A percentile compares a stretch with the other conserved stretches of the same genome.
These are phyloP conservation scores for Cryptosporidium muris DNA, from an alignment of 169 alveolate genomes.

Conservation along the genomic window DNA sequence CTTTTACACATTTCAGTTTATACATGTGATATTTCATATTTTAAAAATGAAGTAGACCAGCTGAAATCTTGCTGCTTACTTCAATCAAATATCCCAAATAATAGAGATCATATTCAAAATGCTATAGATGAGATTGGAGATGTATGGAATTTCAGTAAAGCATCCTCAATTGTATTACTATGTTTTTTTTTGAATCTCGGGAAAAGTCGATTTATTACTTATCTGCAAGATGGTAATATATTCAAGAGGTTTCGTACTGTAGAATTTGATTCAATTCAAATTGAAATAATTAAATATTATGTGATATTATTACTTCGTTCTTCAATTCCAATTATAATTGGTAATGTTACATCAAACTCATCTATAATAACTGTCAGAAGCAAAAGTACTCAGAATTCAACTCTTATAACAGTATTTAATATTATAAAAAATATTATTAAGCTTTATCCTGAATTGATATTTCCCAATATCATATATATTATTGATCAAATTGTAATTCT, in stretches of 20 bases:
- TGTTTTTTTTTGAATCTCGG: conserved; percentile 35
- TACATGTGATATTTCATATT: not conserved
- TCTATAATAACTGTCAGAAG: not conserved
- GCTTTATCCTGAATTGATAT: conserved; percentile 31
- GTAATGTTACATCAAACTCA: not conserved
- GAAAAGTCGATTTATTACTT: conserved; percentile 21
- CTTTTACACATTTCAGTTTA: conserved; percentile 13
- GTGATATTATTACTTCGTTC: conserved; percentile 11
- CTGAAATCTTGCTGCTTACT: too few relatives aligned
- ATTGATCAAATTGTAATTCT: not conserved
- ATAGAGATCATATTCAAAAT: too few relatives aligned
- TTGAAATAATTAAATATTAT: conserved; percentile 54
- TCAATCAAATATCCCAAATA: too few relatives aligned
- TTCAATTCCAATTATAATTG: conserved; percentile 27
- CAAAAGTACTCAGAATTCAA: conserved; percentile 4
- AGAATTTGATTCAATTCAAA: not conserved
- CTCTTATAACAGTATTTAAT: conserved; percentile 17
- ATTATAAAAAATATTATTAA: conserved; percentile 3
- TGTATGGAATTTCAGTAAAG: conserved; percentile 5
- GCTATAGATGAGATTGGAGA: too few relatives aligned
- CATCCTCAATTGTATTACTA: conserved; percentile 7
- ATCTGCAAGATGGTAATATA: not conserved
- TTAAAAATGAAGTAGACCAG: too few relatives aligned
- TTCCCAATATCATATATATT: conserved; percentile 31
- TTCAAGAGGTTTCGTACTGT: conserved; percentile 18